Conservation (phyloP, 2,329 filamentous ascomycete genomes). For the Orbilia blumenaviensis region DNA sequence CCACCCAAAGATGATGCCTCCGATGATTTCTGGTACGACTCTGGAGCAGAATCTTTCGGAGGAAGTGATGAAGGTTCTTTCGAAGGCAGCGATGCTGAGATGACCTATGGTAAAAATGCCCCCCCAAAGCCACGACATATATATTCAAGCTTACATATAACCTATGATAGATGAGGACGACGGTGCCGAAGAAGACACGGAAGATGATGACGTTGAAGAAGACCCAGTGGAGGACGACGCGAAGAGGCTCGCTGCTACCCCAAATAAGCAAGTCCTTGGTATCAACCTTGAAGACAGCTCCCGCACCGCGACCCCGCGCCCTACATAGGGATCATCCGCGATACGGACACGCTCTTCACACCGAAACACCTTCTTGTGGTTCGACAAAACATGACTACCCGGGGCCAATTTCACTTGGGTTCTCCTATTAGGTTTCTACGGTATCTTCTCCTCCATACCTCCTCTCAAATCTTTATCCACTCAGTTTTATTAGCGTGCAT, state of each 20-base stretch:
- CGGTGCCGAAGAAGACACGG: conserved; percentile 50
- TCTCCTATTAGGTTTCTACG: background rate
- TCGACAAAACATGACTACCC: no score
- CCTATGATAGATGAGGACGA: conserved; percentile 58
- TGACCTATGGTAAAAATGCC: conserved; percentile 56
- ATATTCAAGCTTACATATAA: conserved; percentile 21
- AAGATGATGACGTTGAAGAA: conserved; percentile 42
- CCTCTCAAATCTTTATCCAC: conserved; percentile 26
- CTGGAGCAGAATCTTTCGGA: conserved; percentile 64
- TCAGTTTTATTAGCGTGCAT: conserved; percentile 53
- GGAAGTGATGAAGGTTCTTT: conserved; percentile 48
- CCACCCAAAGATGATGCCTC: conserved; percentile 74
- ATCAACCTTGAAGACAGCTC: conserved; percentile 47
- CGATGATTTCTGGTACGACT: conserved; percentile 79
- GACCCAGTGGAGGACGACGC: conserved; percentile 20
- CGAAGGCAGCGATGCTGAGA: conserved; percentile 57
- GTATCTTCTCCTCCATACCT: background rate
- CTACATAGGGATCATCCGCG: conserved; percentile 14
- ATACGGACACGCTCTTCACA: background rate
- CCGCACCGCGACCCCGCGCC: conserved; percentile 48
- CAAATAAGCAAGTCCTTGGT: conserved; percentile 39
- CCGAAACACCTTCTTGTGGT: no score
- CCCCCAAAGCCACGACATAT: background rate
- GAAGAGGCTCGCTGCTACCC: conserved; percentile 28
- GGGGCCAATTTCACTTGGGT: no score